Percentiles rank a stretch among this genome's conserved stretches.
These are phyloP conservation scores for Sesbania bispinosa DNA, from an alignment of 306 rosid species.

Conservation along the genomic window DNA sequence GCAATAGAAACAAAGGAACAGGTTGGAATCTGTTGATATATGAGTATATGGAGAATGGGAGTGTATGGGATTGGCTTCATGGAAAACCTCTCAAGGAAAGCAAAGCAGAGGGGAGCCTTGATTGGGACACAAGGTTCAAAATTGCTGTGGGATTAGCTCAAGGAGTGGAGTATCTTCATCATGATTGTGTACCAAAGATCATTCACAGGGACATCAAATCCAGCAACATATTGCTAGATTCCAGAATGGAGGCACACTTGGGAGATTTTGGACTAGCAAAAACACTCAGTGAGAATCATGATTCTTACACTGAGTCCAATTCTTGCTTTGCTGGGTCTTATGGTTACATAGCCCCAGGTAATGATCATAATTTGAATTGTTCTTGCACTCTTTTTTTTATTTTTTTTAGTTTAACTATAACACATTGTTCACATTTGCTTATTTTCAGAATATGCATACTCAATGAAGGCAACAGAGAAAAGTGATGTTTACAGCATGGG, in stretches of 20 bases:
- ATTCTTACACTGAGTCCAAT: constrained; percentile 64
- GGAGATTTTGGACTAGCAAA: constrained; percentile 97
- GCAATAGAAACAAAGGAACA: constrained; percentile 55
- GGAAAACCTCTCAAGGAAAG: constrained; percentile 39
- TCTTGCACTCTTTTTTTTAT: background rate
- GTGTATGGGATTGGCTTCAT: constrained; percentile 93
- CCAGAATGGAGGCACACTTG: constrained; percentile 85
- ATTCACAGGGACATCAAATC: constrained; percentile 88
- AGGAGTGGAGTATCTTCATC: constrained; percentile 88
- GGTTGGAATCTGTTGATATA: constrained; percentile 78
- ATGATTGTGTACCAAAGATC: constrained; percentile 86
- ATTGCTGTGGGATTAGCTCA: constrained; percentile 78
- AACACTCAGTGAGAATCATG: constrained; percentile 48
- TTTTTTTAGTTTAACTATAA: background rate
- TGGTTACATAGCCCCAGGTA: constrained; percentile 97
- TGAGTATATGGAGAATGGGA: constrained; percentile 88
- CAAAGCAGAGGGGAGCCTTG: constrained; percentile 47
- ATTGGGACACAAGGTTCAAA: constrained; percentile 76
- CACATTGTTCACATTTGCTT: background rate
- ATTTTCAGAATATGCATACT: constrained; percentile 70
- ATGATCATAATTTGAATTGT: background rate
- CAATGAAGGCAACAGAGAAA: constrained; percentile 79
- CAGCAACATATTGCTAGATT: constrained; percentile 78
- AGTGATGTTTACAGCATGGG: constrained; percentile 96
- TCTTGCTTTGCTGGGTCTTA: constrained; percentile 86